A percentile compares a stretch with the other conserved stretches of the same genome.
These are phyloP conservation scores for Ogataea hybrid DNA, from an alignment of 1,139 yeast genomes.

Conservation along the genomic window DNA sequence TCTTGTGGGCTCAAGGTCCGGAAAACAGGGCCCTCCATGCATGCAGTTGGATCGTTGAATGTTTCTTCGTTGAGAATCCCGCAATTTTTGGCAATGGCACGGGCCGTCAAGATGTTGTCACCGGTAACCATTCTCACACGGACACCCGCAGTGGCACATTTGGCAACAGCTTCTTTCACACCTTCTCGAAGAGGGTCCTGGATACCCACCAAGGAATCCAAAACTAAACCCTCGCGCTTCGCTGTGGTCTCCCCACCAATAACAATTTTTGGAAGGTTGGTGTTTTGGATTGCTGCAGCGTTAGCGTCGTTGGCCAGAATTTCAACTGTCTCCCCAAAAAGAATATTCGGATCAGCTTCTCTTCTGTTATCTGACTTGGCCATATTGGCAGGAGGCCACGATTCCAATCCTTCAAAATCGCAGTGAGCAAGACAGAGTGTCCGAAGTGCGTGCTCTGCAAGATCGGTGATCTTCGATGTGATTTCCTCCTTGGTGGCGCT, in stretches of 20 bases:
- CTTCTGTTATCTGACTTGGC: slow-evolving; percentile 31
- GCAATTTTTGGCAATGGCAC: slow-evolving; percentile 84
- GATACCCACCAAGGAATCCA: slow-evolving; percentile 83
- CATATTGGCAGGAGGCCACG: slow-evolving; percentile 67
- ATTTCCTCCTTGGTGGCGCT: slow-evolving; percentile 30
- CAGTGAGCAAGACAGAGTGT: slow-evolving; percentile 83
- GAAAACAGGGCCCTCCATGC: slow-evolving; percentile 93
- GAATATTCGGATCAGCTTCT: slow-evolving; percentile 46
- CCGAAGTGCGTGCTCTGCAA: slow-evolving; percentile 77
- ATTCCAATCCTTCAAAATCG: slow-evolving; percentile 48
- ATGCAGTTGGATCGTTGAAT: slow-evolving; percentile 52
- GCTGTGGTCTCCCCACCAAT: slow-evolving; percentile 22
- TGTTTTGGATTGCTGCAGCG: slow-evolving; percentile 13
- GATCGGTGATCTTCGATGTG: slow-evolving; percentile 51
- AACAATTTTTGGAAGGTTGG: slow-evolving; percentile 26
- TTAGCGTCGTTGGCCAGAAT: slow-evolving; percentile 14
- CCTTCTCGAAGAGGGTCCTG: slow-evolving; percentile 93
- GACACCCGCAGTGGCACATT: slow-evolving; percentile 89
- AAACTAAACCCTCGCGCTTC: slow-evolving; percentile 39
- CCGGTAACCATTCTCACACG: slow-evolving; percentile 98
- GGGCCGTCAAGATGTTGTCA: slow-evolving; percentile 86
- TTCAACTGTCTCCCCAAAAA: slow-evolving; percentile 37
- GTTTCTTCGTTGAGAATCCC: slow-evolving; percentile 63
- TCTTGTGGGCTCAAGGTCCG: slow-evolving; percentile 63
- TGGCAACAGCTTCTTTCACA: slow-evolving; percentile 82